These are phyloP conservation scores for Vachellia pachyceras DNA, from an alignment of 306 rosid genomes.

Conservation along the genomic window DNA sequence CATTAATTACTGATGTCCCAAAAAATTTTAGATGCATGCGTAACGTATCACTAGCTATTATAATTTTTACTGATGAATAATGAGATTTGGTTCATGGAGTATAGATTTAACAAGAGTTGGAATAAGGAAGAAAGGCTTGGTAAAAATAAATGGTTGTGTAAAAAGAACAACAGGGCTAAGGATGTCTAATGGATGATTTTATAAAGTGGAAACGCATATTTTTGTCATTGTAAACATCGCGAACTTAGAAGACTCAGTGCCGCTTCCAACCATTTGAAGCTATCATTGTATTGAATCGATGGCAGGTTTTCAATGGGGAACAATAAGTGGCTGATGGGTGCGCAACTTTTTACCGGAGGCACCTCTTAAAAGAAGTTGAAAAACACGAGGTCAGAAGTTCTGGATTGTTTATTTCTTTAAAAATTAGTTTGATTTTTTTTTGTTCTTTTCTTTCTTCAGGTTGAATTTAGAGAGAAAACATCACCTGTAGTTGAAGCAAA, in stretches of 20 bases:
- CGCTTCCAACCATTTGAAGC: not conserved
- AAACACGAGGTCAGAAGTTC: slow-evolving; percentile 41
- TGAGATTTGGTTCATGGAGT: not conserved
- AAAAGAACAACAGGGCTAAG: not conserved
- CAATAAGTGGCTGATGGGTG: slow-evolving; percentile 37
- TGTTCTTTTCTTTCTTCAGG: slow-evolving; percentile 23
- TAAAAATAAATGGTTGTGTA: not conserved
- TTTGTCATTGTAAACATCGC: not conserved
- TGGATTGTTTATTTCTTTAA: not conserved
- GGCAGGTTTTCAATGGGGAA: slow-evolving; percentile 8
- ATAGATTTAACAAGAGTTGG: not conserved
- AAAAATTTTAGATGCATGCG: not conserved
- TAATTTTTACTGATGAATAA: not conserved
- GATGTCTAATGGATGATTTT: not conserved
- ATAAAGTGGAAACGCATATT: not conserved
- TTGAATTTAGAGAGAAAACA: slow-evolving; percentile 32
- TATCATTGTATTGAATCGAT: not conserved
- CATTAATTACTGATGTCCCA: not conserved
- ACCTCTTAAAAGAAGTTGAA: slow-evolving; percentile 34
- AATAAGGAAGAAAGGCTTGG: not conserved
- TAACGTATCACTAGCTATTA: not conserved
- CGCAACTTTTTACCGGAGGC: slow-evolving; percentile 44
- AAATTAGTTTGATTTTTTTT: not conserved
- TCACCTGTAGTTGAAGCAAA: slow-evolving; percentile 18
- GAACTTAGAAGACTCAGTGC: not conserved